Conservation (phyloP, 192 early-diverging fungal genomes). For the Pecoramyces ruminantium region DNA sequence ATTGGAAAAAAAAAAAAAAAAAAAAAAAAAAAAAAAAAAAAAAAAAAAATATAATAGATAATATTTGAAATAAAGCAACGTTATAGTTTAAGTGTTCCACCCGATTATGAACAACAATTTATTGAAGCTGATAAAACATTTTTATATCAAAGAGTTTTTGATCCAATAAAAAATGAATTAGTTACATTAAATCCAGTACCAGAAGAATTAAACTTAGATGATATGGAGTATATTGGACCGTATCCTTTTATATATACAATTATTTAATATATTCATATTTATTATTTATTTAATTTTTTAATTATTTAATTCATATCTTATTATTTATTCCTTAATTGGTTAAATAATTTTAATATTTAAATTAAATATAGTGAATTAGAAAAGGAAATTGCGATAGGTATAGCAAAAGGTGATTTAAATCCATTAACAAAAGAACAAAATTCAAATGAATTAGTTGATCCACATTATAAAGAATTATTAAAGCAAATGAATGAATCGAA, state of each 20-base stretch:
- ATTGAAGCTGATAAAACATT: constrained; percentile 71
- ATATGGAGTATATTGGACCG: constrained; percentile 3
- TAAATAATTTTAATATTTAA: no score
- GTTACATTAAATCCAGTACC: neutral
- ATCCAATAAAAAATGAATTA: constrained; percentile 17
- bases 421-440: constrained; percentile 29
- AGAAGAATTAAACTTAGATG: neutral
- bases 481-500: neutral
- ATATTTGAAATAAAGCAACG: constrained; percentile 17
- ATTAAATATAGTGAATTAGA: constrained; percentile 20
- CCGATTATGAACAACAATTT: constrained; percentile 54
- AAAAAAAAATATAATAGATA: constrained; percentile 12
- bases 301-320: no score
- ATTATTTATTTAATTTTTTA: no score
- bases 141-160: constrained; percentile 76
- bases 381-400: constrained; percentile 20
- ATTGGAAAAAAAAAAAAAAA: no score
- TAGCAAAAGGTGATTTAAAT: constrained; percentile 43
- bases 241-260: constrained; percentile 13
- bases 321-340: no score
- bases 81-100: constrained; percentile 28
- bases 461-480: neutral
- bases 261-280: no score
- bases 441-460: neutral
- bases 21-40: constrained; percentile 16